Percentiles rank a stretch among this genome's conserved stretches.
These are phyloP conservation scores for Trichophyton simii DNA, from an alignment of 2,329 filamentous ascomycete species.

Conservation along the genomic window DNA sequence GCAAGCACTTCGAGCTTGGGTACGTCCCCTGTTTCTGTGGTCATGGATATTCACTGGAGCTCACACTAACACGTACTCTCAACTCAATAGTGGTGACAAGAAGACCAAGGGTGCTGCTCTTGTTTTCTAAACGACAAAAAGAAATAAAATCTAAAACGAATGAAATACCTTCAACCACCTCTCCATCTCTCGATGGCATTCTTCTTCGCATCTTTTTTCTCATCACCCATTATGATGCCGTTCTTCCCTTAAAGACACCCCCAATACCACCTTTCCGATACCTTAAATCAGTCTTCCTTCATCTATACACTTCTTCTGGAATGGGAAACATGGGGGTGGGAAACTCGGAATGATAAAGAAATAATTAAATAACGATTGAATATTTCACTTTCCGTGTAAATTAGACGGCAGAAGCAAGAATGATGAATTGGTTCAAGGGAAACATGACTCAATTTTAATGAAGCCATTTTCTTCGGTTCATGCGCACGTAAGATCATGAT, in stretches of 20 bases:
- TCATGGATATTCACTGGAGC: too few relatives aligned
- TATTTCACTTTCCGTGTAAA: slow-evolving; percentile 1
- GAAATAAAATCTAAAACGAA: slow-evolving; percentile 5
- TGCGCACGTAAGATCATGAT: neutral
- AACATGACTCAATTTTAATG: slow-evolving; percentile 4
- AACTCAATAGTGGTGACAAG: slow-evolving; percentile 81
- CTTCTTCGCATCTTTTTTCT: neutral
- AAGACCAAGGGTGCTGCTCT: slow-evolving; percentile 99
- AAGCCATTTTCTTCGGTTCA: neutral
- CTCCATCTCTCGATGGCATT: neutral
- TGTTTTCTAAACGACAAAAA: slow-evolving; percentile 70
- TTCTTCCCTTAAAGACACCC: neutral
- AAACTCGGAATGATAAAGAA: neutral
- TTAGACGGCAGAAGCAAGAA: slow-evolving; percentile 4
- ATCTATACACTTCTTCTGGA: neutral
- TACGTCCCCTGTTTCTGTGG: slow-evolving; percentile 41
- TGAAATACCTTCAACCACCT: slow-evolving; percentile 1
- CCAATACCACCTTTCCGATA: neutral
- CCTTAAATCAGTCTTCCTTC: neutral
- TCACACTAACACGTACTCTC: slow-evolving; percentile 14
- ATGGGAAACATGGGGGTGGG: neutral
- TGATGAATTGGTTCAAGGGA: neutral
- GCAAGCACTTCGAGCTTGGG: slow-evolving; percentile 99
- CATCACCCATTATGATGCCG: neutral
- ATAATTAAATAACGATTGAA: neutral